These are phyloP conservation scores for Aspergillus felis DNA, from an alignment of 2,329 filamentous ascomycete genomes.

Conservation along the genomic window DNA sequence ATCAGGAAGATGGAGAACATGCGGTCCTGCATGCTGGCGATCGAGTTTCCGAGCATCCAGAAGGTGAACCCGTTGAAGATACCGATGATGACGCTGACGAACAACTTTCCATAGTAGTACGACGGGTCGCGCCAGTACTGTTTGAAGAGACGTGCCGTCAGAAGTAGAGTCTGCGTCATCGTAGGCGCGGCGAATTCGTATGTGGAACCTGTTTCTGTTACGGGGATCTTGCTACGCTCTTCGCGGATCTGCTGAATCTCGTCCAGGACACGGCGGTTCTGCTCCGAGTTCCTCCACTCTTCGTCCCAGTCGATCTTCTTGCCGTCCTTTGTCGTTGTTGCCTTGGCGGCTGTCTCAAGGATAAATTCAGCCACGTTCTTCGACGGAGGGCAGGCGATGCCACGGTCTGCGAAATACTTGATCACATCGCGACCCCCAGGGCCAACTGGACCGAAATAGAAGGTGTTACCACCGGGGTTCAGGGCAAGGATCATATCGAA, in stretches of 20 bases:
- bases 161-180: conserved; percentile 58
- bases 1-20: conserved; percentile 71
- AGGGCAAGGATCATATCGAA: conserved; percentile 71
- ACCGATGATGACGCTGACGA: conserved; percentile 65
- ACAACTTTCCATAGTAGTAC: conserved; percentile 74
- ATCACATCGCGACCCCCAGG: conserved; percentile 62
- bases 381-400: conserved; percentile 61
- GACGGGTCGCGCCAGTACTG: conserved; percentile 74
- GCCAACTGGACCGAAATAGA: conserved; percentile 70
- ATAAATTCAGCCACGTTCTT: conserved; percentile 67
- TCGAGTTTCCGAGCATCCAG: conserved; percentile 62
- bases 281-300: conserved; percentile 65
- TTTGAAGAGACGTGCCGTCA: conserved; percentile 67
- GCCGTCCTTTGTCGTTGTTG: conserved; percentile 49
- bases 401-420: conserved; percentile 64
- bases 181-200: conserved; percentile 65
- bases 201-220: conserved; percentile 36
- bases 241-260: conserved; percentile 64
- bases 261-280: conserved; percentile 55
- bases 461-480: conserved; percentile 65
- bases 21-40: conserved; percentile 69
- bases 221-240: conserved; percentile 50
- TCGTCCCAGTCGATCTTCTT: conserved; percentile 67
- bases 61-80: conserved; percentile 80
- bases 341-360: conserved; percentile 61